Base-by-base conservation (phyloP, 441 rosid genomes). In the Manihot esculenta region DNA sequence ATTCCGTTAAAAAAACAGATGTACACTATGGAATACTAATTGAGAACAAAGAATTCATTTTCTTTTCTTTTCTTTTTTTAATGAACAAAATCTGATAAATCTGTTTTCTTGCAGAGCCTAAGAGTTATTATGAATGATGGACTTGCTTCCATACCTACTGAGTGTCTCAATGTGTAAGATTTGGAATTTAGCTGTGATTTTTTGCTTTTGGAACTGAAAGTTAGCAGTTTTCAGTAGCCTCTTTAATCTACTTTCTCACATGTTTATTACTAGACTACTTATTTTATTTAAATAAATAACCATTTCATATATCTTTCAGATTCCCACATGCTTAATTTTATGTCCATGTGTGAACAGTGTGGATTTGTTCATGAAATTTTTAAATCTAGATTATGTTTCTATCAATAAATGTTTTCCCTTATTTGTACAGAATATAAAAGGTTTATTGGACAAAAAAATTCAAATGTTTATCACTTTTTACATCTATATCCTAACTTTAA, bases 121-220 rank as follows among this genome's bases (percentile, higher is more conserved):
- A 97, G 97, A 48, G 91, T 88, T 63, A 85, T 96, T 76, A 88
- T 96, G 98, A 93, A 89, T 71, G 98, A 93, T 73, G 97, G 97
- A 49, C 93, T 96, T 81, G 75, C 98, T 54, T 77, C 93, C 69
- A 83, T 96, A 79, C 99, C 99, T 41, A 80, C 85, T 45, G 92
- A 87, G 77, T 96, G 88, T 83, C 87, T 96, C 71, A 82, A 86
- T 62, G 92, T 88, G 99, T 95, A 91, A 86, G 98, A 78, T 74
- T 69, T 53, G 48, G 55, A 64, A 60, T 77, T 65, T 55, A 59
- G 59, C 45, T 41, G 48, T 55, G 42, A 38, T 38, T 5, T n/a
- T 38, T 38, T 38, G 42, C 9, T 38, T 38, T 38, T 38, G 42
- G 42, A 38, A 38, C 42, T 53, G 44, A 58, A 64, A 56, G 76